Evolutionary conservation across 2,329 filamentous ascomycete genomes (phyloP).

Genomic region (Exophiala aquamarina): DNA sequence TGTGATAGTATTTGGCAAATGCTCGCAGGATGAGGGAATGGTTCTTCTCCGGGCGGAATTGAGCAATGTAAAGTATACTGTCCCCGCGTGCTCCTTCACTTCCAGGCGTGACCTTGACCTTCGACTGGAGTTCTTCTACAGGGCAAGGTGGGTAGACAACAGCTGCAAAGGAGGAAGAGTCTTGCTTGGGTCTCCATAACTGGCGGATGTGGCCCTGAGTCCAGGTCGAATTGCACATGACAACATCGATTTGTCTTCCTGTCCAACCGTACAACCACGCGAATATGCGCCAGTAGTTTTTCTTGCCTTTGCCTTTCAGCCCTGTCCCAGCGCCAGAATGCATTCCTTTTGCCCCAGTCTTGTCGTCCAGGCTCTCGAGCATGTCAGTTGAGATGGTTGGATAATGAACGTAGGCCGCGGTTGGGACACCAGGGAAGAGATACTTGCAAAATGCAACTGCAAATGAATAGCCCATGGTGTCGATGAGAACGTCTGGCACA

Average conservation of each 20-base stretch:
- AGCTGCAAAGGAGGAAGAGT: slow-evolving; percentile 56
- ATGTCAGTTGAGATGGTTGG: slow-evolving; percentile 98
- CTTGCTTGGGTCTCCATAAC: slow-evolving; percentile 64
- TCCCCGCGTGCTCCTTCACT: slow-evolving; percentile 64
- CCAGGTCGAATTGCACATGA: slow-evolving; percentile 98
- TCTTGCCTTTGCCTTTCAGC: slow-evolving; percentile 68
- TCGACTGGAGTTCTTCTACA: slow-evolving; percentile 76
- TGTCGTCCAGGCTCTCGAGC: slow-evolving; percentile 76
- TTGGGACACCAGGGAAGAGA: slow-evolving; percentile 77
- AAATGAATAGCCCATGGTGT: slow-evolving; percentile 98
- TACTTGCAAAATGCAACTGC: slow-evolving; percentile 77
- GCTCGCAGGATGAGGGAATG: slow-evolving; percentile 82
- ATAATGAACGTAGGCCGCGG: slow-evolving; percentile 94
- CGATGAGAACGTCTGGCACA: slow-evolving; percentile 89
- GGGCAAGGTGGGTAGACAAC: slow-evolving; percentile 92
- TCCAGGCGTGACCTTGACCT: slow-evolving; percentile 67
- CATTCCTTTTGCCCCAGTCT: slow-evolving; percentile 65
- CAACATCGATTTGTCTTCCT: slow-evolving; percentile 80
- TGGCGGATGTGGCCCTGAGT: slow-evolving; percentile 79
- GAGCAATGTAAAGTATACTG: slow-evolving; percentile 86
- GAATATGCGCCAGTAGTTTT: slow-evolving; percentile 82
- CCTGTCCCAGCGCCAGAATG: slow-evolving; percentile 82
- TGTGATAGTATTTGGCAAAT: slow-evolving; percentile 72
- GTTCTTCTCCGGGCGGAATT: slow-evolving; percentile 97
- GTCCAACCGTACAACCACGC: slow-evolving; percentile 79